Conservation (phyloP, 331 rosid genomes). For the Acacia pycnantha region DNA sequence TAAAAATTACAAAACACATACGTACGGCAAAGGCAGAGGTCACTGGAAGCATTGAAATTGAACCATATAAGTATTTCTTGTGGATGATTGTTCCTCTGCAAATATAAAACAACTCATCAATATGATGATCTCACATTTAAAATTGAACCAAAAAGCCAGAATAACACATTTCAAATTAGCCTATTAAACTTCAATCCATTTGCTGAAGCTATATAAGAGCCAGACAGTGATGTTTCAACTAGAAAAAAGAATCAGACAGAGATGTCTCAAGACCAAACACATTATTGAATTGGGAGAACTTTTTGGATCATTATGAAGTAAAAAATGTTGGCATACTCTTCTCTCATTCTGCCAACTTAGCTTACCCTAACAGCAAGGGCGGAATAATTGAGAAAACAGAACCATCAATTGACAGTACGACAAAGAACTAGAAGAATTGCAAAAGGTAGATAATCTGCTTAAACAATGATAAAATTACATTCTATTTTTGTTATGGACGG, state of each 20-base stretch:
- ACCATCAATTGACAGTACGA: neutral
- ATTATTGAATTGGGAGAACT: neutral
- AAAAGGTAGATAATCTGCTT: neutral
- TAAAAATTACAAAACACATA: slow-evolving; percentile 42
- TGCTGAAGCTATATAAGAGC: neutral
- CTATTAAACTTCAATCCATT: neutral
- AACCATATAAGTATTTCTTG: slow-evolving; percentile 76
- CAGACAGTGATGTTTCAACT: neutral
- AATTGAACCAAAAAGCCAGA: slow-evolving; percentile 18
- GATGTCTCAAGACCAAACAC: slow-evolving; percentile 9
- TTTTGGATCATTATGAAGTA: neutral
- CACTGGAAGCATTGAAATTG: slow-evolving; percentile 71
- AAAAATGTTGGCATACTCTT: neutral
- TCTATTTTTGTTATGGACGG: neutral
- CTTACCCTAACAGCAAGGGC: neutral
- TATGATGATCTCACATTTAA: neutral
- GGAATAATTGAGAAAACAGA: neutral
- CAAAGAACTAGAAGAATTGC: neutral
- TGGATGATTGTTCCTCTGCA: slow-evolving; percentile 79
- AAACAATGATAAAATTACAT: neutral
- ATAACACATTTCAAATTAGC: slow-evolving; percentile 13
- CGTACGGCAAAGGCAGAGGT: slow-evolving; percentile 68
- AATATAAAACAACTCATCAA: slow-evolving; percentile 38
- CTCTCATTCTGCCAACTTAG: neutral
- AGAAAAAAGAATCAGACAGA: neutral